phyloP scores from a whole-genome alignment of 2,329 filamentous ascomycete genomes.

The Gnomoniopsis smithogilvyi region DNA sequence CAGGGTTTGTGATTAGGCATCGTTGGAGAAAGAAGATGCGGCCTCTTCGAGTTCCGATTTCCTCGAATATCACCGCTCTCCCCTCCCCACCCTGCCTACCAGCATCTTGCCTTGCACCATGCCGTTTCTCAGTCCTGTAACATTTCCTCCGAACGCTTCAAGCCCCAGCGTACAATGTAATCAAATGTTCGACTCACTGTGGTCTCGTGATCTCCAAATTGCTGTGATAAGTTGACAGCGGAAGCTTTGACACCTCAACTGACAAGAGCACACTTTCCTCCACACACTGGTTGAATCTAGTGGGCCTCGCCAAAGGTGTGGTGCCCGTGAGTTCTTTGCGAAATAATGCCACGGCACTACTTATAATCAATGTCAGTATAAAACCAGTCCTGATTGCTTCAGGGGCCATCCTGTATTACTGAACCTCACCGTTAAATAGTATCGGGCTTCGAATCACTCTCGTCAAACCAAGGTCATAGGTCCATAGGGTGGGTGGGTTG shows the following conservation, averaged over 20 bases:
- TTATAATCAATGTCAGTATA: neutral
- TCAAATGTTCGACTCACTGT: neutral
- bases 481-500: neutral
- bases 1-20: too few relatives aligned
- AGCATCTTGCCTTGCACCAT: too few relatives aligned
- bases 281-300: neutral
- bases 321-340: neutral
- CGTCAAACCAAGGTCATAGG: neutral
- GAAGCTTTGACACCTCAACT: neutral
- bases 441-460: neutral
- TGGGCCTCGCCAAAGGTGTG: neutral
- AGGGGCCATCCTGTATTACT: neutral
- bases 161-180: neutral
- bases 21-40: too few relatives aligned
- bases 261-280: neutral
- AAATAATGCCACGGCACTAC: neutral
- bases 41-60: too few relatives aligned
- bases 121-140: too few relatives aligned
- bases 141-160: neutral
- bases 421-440: neutral
- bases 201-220: neutral
- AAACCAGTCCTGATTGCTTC: neutral
- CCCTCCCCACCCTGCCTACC: too few relatives aligned
- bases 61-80: too few relatives aligned
- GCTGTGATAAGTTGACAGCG: neutral